Evolutionary conservation across 1,139 yeast genomes (phyloP).

Genomic region (Pichia sp.): DNA sequence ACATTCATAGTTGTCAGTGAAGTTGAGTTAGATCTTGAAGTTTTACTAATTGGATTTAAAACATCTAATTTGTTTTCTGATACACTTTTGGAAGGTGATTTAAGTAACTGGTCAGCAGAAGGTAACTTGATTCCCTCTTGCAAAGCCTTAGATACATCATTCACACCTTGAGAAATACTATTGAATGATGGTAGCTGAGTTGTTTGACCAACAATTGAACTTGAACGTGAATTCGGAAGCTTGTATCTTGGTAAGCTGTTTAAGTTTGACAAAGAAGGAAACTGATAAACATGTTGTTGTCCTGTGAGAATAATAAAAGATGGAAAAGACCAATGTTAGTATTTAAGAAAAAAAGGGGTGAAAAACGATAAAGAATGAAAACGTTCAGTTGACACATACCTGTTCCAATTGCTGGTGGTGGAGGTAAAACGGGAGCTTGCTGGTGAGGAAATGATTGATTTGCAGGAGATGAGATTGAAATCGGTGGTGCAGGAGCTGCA

Average conservation of each 20-base stretch:
- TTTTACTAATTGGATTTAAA: constrained; percentile 15
- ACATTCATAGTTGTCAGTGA: constrained; percentile 3
- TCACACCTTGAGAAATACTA: constrained; percentile 8
- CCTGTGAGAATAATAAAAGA: constrained; percentile 1
- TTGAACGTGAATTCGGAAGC: not conserved
- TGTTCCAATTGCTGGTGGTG: constrained; percentile 31
- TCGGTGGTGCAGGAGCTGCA: constrained; percentile 2
- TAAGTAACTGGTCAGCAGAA: constrained; percentile 14
- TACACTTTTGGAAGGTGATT: constrained; percentile 13
- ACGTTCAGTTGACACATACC: constrained; percentile 4
- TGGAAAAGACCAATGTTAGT: not conserved
- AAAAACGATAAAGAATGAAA: not conserved
- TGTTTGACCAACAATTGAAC: constrained; percentile 1
- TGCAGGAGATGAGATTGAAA: not conserved
- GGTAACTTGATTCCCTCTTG: constrained; percentile 22
- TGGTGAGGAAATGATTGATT: constrained; percentile 24
- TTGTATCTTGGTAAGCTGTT: constrained; percentile 10
- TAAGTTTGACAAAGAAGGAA: constrained; percentile 12
- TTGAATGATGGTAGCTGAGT: constrained; percentile 15
- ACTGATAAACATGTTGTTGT: constrained; percentile 11
- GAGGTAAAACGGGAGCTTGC: constrained; percentile 43
- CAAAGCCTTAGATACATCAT: constrained; percentile 6
- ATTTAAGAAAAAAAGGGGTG: not conserved
- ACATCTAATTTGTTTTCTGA: not conserved
- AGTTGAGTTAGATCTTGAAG: constrained; percentile 8